Conservation (phyloP, 106 monocot genomes). For the Triglochin maritima region DNA sequence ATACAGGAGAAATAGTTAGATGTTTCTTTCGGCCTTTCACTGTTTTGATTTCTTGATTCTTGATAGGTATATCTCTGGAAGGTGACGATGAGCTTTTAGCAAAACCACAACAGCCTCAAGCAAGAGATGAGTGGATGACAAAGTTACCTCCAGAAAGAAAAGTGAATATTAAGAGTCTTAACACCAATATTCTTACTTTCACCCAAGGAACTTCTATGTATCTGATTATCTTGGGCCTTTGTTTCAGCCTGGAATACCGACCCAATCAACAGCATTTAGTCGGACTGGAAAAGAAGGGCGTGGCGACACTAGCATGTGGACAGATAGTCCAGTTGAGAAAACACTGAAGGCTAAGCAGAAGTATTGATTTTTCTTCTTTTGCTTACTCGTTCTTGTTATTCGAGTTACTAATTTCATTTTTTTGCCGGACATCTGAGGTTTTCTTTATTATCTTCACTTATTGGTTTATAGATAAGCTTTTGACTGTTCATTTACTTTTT, state of each 20-base stretch:
- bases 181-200: not conserved
- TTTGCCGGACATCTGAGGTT: not conserved
- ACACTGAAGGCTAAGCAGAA: slow-evolving; percentile 66
- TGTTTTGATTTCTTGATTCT: too few relatives aligned
- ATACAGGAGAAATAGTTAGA: too few relatives aligned
- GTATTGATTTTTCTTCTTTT: slow-evolving; percentile 21
- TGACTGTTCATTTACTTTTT: not conserved
- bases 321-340: slow-evolving; percentile 78
- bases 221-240: not conserved
- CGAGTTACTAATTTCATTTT: not conserved
- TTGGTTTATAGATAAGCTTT: not conserved
- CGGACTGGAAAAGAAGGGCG: slow-evolving; percentile 65
- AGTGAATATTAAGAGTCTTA: slow-evolving; percentile 20
- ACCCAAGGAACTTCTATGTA: not conserved
- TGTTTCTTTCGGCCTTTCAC: too few relatives aligned
- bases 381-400: not conserved
- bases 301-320: slow-evolving; percentile 88
- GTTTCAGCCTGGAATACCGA: slow-evolving; percentile 61
- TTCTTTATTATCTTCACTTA: not conserved
- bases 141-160: slow-evolving; percentile 92
- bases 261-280: slow-evolving; percentile 83
- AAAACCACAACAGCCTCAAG: slow-evolving; percentile 33
- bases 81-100: slow-evolving; percentile 93
- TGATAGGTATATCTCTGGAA: slow-evolving; percentile 73
- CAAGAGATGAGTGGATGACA: slow-evolving; percentile 98